These are phyloP conservation scores for Babesia divergens DNA, from an alignment of 169 alveolate genomes.

Conservation along the genomic window DNA sequence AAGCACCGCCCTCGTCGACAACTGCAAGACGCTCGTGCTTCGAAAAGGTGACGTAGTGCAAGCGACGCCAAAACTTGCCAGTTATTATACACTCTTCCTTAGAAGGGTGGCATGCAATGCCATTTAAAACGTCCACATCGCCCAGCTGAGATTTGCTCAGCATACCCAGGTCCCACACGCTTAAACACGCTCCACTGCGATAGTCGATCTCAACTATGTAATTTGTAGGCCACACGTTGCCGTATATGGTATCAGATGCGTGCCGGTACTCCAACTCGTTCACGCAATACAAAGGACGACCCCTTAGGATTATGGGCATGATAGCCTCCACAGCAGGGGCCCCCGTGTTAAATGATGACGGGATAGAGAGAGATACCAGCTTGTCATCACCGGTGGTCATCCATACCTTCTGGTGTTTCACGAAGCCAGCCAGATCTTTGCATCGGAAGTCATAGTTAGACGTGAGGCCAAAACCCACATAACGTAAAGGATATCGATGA, in stretches of 20 bases:
- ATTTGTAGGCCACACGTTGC: conserved; percentile 59
- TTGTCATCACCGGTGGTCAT: conserved; percentile 60
- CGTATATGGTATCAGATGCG: conserved; percentile 42
- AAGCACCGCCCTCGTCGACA: not conserved
- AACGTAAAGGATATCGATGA: conserved; percentile 13
- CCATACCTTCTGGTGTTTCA: conserved; percentile 57
- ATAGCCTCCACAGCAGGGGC: conserved; percentile 8
- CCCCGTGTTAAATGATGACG: conserved; percentile 29
- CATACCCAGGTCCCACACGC: conserved; percentile 35
- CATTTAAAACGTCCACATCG: conserved; percentile 17
- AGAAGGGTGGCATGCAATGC: conserved; percentile 22
- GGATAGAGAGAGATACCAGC: conserved; percentile 53
- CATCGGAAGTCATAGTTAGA: conserved; percentile 51
- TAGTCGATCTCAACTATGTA: conserved; percentile 49
- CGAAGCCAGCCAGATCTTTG: conserved; percentile 25
- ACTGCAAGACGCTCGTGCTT: not conserved
- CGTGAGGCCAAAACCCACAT: conserved; percentile 68
- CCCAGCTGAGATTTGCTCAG: not conserved
- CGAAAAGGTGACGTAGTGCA: not conserved
- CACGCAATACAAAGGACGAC: conserved; percentile 21
- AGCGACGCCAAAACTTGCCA: conserved; percentile 29
- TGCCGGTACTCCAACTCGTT: conserved; percentile 67
- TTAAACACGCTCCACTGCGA: conserved; percentile 38
- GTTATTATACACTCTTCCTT: not conserved
- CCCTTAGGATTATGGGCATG: conserved; percentile 49